Evolutionary conservation across 768 basidiomycete genomes (phyloP), one percentile per base, ranked within the genome.

Genomic region (Boletus eberwhitei): DNA sequence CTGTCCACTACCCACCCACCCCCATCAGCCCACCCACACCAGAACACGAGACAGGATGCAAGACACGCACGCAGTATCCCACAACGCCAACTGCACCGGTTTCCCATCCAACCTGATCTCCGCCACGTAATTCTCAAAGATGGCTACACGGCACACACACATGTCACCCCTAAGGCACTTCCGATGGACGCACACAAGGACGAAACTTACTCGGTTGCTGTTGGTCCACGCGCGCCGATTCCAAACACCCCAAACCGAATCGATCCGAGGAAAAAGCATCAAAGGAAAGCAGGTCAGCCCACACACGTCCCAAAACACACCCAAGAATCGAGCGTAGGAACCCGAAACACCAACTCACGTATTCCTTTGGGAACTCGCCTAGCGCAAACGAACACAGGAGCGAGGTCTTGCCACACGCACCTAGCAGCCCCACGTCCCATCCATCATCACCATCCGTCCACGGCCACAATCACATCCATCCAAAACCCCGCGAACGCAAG

Each of bases 111-210:
- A 78, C 62, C 93, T 80, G 66, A 99, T 98, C 78, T 99, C 97
- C 44, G 97, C 96, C 60, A 98, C 96, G 74, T 96, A 98, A 69
- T 98, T 99, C 73, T 98, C 95, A 66, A 98, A 98, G 48, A 98
- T 89, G 61, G 94, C 94, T 61, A 29, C 11, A 2, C 43, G 35
- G 22, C 11, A 2, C 43, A 45, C 47, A 39, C 39, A 12, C 21
- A 40, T 13, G 47, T 48, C 47, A 42, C 31, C n/a, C 26, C 29
- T 1, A 11, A 21, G 16, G 19, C 44, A 45, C 44, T 8, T 14
- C 32, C 46, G 14, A 17, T 21, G 32, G 19, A 32, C 13, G 14
- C 31, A 22, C 21, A 21, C 31, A 29, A 9, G 9, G 14, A 21
- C 19, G 24, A 4, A 14, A 73, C 73, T 59, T 35, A 79, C 78